phyloP scores from a whole-genome alignment of 768 basidiomycete species.

The Hericium coralloides region DNA sequence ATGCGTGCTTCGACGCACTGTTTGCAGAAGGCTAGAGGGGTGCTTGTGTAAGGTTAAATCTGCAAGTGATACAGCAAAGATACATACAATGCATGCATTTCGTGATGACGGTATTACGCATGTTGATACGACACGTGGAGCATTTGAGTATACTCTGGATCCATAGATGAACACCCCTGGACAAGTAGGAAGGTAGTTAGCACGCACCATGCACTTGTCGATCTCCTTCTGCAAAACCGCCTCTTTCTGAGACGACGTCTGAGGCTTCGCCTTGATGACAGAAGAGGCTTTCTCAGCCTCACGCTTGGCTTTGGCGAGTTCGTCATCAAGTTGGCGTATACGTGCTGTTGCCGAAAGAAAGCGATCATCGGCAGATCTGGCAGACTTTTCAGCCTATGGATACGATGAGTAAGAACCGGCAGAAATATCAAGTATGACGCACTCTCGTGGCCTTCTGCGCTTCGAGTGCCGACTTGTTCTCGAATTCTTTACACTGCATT shows the following conservation, averaged over 20 bases:
- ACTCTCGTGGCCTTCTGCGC: slow-evolving; percentile 24
- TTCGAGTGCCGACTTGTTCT: slow-evolving; percentile 18
- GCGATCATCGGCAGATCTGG: too few species aligned
- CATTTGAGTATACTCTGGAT: slow-evolving; percentile 76
- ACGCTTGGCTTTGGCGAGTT: slow-evolving; percentile 1
- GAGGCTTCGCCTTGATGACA: slow-evolving; percentile 20
- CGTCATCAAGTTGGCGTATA: slow-evolving; percentile 1
- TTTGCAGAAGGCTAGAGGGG: slow-evolving; percentile 67
- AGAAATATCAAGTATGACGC: background rate
- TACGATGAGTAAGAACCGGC: too few species aligned
- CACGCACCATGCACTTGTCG: slow-evolving; percentile 52
- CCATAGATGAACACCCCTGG: background rate
- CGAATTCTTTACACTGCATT: slow-evolving; percentile 25
- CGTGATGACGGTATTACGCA: slow-evolving; percentile 73
- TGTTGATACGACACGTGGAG: slow-evolving; percentile 72
- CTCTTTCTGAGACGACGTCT: slow-evolving; percentile 21
- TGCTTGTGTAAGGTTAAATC: background rate
- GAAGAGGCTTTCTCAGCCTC: slow-evolving; percentile 37
- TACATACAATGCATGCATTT: slow-evolving; percentile 89
- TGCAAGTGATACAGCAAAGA: background rate
- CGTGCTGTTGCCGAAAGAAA: slow-evolving; percentile 19
- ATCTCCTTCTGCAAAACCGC: slow-evolving; percentile 38
- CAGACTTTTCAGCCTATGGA: too few species aligned
- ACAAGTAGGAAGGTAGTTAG: background rate
- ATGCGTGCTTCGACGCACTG: slow-evolving; percentile 82